phyloP scores from a whole-genome alignment of 441 rosid genomes.

The Melastoma candidum region DNA sequence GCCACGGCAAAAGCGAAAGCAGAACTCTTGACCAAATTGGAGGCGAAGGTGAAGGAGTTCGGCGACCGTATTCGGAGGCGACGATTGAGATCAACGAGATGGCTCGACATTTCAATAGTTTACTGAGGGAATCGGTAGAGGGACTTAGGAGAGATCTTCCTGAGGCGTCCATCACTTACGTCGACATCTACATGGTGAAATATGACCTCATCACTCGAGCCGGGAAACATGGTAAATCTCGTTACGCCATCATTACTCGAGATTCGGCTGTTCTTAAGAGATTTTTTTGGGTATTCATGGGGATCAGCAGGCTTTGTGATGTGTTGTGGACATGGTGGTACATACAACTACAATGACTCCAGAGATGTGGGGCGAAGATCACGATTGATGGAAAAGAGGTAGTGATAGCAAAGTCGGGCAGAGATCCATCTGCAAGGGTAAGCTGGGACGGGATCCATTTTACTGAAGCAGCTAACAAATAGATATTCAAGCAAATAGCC shows the following conservation, averaged over 20 bases:
- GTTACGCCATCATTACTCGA: not conserved
- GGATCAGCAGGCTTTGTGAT: slow-evolving; percentile 22
- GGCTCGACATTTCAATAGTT: slow-evolving; percentile 9
- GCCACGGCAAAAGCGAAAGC: no score
- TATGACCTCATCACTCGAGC: slow-evolving; percentile 23
- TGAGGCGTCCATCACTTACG: slow-evolving; percentile 1
- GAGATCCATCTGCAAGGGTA: slow-evolving; percentile 30
- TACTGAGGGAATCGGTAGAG: slow-evolving; percentile 8
- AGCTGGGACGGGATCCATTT: slow-evolving; percentile 62
- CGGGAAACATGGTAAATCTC: slow-evolving; percentile 28
- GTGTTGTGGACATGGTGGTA: slow-evolving; percentile 60
- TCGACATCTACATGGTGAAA: slow-evolving; percentile 12
- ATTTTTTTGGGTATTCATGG: not conserved
- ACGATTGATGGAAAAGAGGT: slow-evolving; percentile 34
- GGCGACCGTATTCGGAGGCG: no score
- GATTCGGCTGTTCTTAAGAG: no score
- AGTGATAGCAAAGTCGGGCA: slow-evolving; percentile 37
- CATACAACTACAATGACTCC: slow-evolving; percentile 32
- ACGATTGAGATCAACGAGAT: slow-evolving; percentile 1
- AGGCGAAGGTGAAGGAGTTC: no score
- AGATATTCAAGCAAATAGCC: slow-evolving; percentile 34
- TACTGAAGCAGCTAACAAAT: slow-evolving; percentile 49
- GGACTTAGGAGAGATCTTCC: slow-evolving; percentile 11
- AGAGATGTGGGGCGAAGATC: slow-evolving; percentile 36
- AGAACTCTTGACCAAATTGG: no score